A percentile compares a stretch with the other conserved stretches of the same genome.
phyloP scores from a whole-genome alignment of 83 land plant genomes.

The Picea abies region DNA sequence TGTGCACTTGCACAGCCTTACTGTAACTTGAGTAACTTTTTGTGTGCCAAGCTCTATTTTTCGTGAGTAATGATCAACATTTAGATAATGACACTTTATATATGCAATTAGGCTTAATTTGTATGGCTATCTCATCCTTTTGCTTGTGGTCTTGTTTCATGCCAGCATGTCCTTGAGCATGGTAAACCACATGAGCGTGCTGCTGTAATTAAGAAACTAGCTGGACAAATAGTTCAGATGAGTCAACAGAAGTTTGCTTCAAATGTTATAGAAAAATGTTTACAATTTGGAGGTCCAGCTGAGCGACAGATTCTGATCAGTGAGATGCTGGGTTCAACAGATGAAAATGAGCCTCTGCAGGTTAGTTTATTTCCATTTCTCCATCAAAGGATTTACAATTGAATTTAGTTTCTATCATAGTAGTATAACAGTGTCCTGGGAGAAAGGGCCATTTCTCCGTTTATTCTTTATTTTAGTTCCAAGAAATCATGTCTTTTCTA shows the following conservation, averaged over 20 bases:
- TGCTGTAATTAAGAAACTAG: slow-evolving; percentile 83
- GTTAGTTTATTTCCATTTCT: too few species aligned
- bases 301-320: slow-evolving; percentile 80
- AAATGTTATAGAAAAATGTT: slow-evolving; percentile 94
- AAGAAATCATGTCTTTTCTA: too few species aligned
- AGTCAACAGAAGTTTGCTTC: slow-evolving; percentile 97
- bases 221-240: slow-evolving; percentile 95
- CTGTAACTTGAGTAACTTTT: neutral
- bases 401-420: too few species aligned
- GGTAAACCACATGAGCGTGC: slow-evolving; percentile 86
- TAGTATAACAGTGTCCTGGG: too few species aligned
- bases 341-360: slow-evolving; percentile 76
- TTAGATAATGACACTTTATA: too few species aligned
- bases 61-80: neutral
- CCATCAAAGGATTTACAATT: too few species aligned
- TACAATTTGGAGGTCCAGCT: slow-evolving; percentile 80
- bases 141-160: neutral
- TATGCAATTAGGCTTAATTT: neutral
- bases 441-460: too few species aligned
- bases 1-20: neutral
- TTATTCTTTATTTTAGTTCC: too few species aligned
- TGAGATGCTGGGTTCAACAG: slow-evolving; percentile 95
- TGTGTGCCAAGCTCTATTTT: neutral
- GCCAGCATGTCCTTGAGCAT: slow-evolving; percentile 95
- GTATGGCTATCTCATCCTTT: neutral